Percentiles rank a stretch among this genome's conserved stretches.
Evolutionary conservation across 257 asterid genomes (phyloP).

Genomic region (Jacaranda mimosifolia): DNA sequence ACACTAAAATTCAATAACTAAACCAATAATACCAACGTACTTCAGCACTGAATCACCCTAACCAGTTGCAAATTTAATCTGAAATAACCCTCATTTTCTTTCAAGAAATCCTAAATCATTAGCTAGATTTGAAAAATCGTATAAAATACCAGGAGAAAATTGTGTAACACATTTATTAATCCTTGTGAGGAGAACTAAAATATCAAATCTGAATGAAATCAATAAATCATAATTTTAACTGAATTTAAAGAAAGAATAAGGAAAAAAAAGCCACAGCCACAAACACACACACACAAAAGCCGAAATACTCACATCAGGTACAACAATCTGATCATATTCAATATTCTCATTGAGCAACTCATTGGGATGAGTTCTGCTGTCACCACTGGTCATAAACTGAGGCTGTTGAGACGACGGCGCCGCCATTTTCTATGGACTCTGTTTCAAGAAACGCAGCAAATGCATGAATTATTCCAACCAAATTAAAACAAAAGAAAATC

Average conservation of each 20-base stretch:
- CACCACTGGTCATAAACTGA: conserved; percentile 76
- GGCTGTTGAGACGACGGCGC: conserved; percentile 54
- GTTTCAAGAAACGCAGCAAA: conserved; percentile 33
- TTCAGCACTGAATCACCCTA: conserved; percentile 7
- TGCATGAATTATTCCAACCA: conserved; percentile 11
- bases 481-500: neutral
- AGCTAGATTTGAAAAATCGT: neutral
- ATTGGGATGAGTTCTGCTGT: conserved; percentile 56
- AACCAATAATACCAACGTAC: neutral
- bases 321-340: conserved; percentile 88
- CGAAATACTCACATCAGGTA: conserved; percentile 70
- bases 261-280: neutral
- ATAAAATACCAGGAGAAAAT: neutral
- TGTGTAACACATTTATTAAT: conserved; percentile 1
- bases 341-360: conserved; percentile 75
- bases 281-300: neutral
- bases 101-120: conserved; percentile 13
- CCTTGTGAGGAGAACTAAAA: neutral
- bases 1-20: neutral
- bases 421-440: conserved; percentile 62
- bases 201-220: no score
- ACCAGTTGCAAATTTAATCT: neutral
- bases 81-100: conserved; percentile 13
- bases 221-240: neutral
- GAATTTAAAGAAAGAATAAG: conserved; percentile 2